These are phyloP conservation scores for Alternaria triticimaculans DNA, from an alignment of 2,329 filamentous ascomycete species.

Conservation along the genomic window DNA sequence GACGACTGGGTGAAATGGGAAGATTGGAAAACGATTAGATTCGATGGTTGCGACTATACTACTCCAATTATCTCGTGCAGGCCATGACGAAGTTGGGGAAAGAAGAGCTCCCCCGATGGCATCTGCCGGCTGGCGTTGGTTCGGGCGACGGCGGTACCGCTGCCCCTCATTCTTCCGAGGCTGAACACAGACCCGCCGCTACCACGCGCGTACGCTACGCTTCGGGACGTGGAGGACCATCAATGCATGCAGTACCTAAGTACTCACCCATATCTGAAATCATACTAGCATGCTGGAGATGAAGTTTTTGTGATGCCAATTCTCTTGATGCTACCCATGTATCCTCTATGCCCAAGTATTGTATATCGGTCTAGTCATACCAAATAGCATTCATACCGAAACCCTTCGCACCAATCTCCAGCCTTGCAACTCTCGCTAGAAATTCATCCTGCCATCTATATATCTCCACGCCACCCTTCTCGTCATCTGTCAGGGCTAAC, in stretches of 20 bases:
- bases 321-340: neutral
- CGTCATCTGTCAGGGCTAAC: slow-evolving; percentile 88
- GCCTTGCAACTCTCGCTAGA: slow-evolving; percentile 75
- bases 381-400: slow-evolving; percentile 98
- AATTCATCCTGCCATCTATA: slow-evolving; percentile 87
- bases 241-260: neutral
- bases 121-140: slow-evolving; percentile 38
- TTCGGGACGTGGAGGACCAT: slow-evolving; percentile 7
- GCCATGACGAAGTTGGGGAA: slow-evolving; percentile 15
- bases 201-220: neutral
- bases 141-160: slow-evolving; percentile 10
- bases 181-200: slow-evolving; percentile 25
- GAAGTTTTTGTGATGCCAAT: no score
- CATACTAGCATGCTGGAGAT: neutral
- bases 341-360: neutral
- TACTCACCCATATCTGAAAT: neutral
- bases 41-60: slow-evolving; percentile 2
- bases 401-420: slow-evolving; percentile 82
- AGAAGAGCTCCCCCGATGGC: slow-evolving; percentile 34
- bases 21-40: neutral
- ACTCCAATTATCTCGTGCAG: neutral
- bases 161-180: slow-evolving; percentile 35
- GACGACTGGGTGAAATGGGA: neutral
- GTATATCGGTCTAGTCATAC: slow-evolving; percentile 69
- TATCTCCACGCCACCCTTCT: slow-evolving; percentile 86